phyloP scores from a whole-genome alignment of 129 eudicot species.

The Escallonia rubra region DNA sequence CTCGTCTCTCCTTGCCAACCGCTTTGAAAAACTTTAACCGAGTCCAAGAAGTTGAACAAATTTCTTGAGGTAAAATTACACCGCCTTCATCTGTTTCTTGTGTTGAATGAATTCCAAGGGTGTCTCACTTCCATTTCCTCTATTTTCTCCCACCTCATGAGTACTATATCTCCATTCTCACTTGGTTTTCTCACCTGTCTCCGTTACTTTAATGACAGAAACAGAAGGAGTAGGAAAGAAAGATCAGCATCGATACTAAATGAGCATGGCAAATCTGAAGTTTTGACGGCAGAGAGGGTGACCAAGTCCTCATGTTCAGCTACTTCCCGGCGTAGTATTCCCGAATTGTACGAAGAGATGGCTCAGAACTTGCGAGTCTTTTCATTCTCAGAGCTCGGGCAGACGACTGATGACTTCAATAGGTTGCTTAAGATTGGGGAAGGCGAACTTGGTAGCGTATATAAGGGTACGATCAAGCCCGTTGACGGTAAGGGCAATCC shows the following conservation, averaged over 20 bases:
- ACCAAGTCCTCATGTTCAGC: slow-evolving; percentile 35
- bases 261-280: slow-evolving; percentile 41
- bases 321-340: slow-evolving; percentile 49
- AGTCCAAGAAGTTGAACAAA: slow-evolving; percentile 16
- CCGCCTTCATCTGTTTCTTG: not conserved
- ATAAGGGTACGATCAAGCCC: slow-evolving; percentile 61
- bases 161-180: no score
- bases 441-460: slow-evolving; percentile 93
- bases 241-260: slow-evolving; percentile 66
- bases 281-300: slow-evolving; percentile 36
- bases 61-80: not conserved
- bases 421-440: slow-evolving; percentile 78
- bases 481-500: slow-evolving; percentile 52
- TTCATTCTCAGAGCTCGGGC: slow-evolving; percentile 56
- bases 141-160: no score
- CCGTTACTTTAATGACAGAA: slow-evolving; percentile 54
- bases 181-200: slow-evolving; percentile 8
- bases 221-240: slow-evolving; percentile 39
- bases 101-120: not conserved
- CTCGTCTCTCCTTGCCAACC: no score
- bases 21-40: slow-evolving; percentile 11
- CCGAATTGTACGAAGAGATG: slow-evolving; percentile 61
- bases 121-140: no score
- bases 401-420: slow-evolving; percentile 68
- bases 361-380: slow-evolving; percentile 72